Evolutionary conservation across 1,284 basidiomycete species (phyloP), one percentile per base, ranked within the genome.

Genomic region (Grifola frondosa): DNA sequence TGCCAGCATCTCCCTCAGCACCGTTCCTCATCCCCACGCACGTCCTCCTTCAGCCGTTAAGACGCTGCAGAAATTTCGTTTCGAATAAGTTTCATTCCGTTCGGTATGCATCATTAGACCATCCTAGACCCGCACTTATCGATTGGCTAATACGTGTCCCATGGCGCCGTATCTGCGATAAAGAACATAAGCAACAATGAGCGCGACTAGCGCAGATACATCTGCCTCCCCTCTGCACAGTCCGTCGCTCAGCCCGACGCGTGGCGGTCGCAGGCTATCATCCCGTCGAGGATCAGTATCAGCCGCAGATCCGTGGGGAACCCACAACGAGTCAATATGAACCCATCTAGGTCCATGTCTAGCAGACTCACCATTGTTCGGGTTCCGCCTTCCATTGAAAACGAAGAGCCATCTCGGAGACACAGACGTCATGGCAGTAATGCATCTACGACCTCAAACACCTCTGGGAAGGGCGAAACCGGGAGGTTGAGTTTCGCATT

Each of bases 341-440:
- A 79, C 59, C 74, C 78, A 5, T 65, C 67, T 39, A 66, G 80
- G 48, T 68, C 75, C 2, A 75, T 78, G 0, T 77, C 78, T 23
- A 85, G 80, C 60, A 80, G 71, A 3, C 72, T 90, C 32, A 88
- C 84, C 38, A 88, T 90, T 64, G 81, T 88, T 30, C 80, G 82
- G 42, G 80, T 88, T 34, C 66, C 67, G 30, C 67, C 49, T 43
- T 63, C 32, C 42, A 37, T 48, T 16, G 56, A 61, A 19, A 51
- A 60, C 37, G 57, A 59, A 28, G 61, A 58, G 30, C 46, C 50
- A 7, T 54, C 49, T 20, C 47, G 56, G 21, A 53, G 52, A 30
- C 63, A 63, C 44, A 50, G 62, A 26, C 62, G 65, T 40, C 60
- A 61, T 36, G 68, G 70, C 15, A 70, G 63, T 54, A 67, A 64